These are phyloP conservation scores for Globisporangium mamillatum DNA, from an alignment of 352 stramenopile genomes.

Conservation along the genomic window DNA sequence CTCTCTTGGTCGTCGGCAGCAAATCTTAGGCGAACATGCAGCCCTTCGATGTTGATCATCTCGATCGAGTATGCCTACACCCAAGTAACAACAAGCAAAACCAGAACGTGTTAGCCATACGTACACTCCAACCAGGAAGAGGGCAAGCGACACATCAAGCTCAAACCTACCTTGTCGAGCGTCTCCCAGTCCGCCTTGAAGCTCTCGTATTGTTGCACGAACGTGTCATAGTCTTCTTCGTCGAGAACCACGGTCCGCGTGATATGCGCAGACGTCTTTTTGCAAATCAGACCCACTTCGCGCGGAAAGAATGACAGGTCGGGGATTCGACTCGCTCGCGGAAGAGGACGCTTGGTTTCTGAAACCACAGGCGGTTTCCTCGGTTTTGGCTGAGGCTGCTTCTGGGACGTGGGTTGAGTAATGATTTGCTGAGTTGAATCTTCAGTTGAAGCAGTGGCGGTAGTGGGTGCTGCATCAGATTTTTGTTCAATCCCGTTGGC, in stretches of 20 bases:
- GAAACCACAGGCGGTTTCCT: background rate
- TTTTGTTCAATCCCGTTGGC: background rate
- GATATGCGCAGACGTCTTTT: slow-evolving; percentile 42
- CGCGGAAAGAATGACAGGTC: slow-evolving; percentile 53
- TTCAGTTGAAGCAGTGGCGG: background rate
- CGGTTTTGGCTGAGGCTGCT: background rate
- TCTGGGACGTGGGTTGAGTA: background rate
- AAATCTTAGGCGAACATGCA: slow-evolving; percentile 38
- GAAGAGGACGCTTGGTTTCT: slow-evolving; percentile 25
- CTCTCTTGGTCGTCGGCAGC: slow-evolving; percentile 12
- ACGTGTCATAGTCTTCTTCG: slow-evolving; percentile 54
- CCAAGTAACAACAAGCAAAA: background rate
- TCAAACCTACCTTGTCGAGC: slow-evolving; percentile 55
- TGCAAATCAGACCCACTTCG: slow-evolving; percentile 51
- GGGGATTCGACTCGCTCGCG: slow-evolving; percentile 34
- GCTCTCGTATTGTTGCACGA: slow-evolving; percentile 47
- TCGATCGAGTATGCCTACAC: slow-evolving; percentile 44
- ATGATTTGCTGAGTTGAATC: too few species aligned
- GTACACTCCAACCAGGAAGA: background rate
- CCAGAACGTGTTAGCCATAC: background rate
- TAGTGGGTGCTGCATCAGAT: background rate
- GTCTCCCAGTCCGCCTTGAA: slow-evolving; percentile 56
- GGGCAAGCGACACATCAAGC: background rate
- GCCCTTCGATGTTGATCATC: slow-evolving; percentile 45
- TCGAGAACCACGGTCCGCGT: slow-evolving; percentile 59